These are phyloP conservation scores for Apium graveolens DNA, from an alignment of 129 eudicot species.

Conservation along the genomic window DNA sequence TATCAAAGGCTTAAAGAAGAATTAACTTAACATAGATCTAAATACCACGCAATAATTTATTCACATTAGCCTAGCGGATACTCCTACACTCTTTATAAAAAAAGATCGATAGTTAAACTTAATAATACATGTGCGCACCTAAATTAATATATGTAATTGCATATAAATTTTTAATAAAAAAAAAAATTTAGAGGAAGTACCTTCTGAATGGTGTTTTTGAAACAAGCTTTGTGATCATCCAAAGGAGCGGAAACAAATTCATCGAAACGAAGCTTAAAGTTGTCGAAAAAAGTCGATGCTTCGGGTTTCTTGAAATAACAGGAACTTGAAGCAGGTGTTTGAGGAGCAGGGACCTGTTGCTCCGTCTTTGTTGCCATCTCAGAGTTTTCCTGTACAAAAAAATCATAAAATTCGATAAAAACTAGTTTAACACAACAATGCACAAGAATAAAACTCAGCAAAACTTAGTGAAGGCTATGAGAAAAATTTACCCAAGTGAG, in stretches of 20 bases:
- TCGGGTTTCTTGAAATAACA: neutral
- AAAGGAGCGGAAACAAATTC: conserved; percentile 63
- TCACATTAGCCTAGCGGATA: neutral
- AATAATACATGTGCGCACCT: no score
- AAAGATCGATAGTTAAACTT: no score
- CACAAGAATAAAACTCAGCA: neutral
- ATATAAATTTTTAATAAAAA: no score
- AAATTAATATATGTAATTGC: neutral
- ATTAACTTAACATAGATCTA: neutral
- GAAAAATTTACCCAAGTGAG: neutral
- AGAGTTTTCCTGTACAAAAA: neutral
- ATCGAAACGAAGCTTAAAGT: conserved; percentile 2
- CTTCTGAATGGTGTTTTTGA: conserved; percentile 54
- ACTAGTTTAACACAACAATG: neutral
- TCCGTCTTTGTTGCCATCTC: neutral
- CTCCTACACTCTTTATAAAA: neutral
- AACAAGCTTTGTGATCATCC: conserved; percentile 74
- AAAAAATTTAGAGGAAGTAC: conserved; percentile 13
- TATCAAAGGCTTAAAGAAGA: neutral
- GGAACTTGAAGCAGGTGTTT: neutral
- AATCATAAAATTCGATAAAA: neutral
- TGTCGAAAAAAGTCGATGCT: neutral
- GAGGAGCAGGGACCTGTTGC: neutral
- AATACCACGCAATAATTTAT: no score
- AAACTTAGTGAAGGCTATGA: no score